Evolutionary conservation across 2,329 filamentous ascomycete genomes (phyloP).

Genomic region (Coleophoma eucalyptorum): DNA sequence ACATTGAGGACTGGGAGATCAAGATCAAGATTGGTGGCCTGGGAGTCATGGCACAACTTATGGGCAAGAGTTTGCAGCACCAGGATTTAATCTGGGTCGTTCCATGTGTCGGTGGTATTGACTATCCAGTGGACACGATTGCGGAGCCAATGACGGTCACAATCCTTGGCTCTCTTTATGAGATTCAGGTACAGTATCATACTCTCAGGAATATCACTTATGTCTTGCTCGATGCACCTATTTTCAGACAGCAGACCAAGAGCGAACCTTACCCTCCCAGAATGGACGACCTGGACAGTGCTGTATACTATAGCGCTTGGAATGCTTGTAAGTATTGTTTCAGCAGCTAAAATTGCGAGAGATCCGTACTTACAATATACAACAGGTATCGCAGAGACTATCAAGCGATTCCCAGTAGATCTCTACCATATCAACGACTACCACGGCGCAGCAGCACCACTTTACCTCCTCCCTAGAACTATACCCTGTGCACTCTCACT

Average conservation of each 20-base stretch:
- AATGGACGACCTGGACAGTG: slow-evolving; percentile 65
- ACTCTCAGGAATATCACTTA: slow-evolving; percentile 61
- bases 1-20: slow-evolving; percentile 65
- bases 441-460: slow-evolving; percentile 56
- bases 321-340: slow-evolving; percentile 31
- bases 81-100: slow-evolving; percentile 61
- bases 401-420: slow-evolving; percentile 57
- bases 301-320: slow-evolving; percentile 66
- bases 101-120: slow-evolving; percentile 56
- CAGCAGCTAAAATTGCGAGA: neutral
- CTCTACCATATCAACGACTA: slow-evolving; percentile 64
- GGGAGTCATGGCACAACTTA: slow-evolving; percentile 59
- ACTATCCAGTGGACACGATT: slow-evolving; percentile 53
- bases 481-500: slow-evolving; percentile 59
- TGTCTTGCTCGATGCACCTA: slow-evolving; percentile 60
- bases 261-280: slow-evolving; percentile 60
- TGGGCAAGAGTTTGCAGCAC: slow-evolving; percentile 36
- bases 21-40: slow-evolving; percentile 68
- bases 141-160: slow-evolving; percentile 59
- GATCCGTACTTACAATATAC: neutral
- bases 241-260: slow-evolving; percentile 62
- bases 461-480: slow-evolving; percentile 60
- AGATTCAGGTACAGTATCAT: slow-evolving; percentile 61
- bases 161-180: slow-evolving; percentile 55
- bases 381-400: slow-evolving; percentile 57